phyloP scores from a whole-genome alignment of 208 protist genomes.

The Trichomonas vaginalis region DNA sequence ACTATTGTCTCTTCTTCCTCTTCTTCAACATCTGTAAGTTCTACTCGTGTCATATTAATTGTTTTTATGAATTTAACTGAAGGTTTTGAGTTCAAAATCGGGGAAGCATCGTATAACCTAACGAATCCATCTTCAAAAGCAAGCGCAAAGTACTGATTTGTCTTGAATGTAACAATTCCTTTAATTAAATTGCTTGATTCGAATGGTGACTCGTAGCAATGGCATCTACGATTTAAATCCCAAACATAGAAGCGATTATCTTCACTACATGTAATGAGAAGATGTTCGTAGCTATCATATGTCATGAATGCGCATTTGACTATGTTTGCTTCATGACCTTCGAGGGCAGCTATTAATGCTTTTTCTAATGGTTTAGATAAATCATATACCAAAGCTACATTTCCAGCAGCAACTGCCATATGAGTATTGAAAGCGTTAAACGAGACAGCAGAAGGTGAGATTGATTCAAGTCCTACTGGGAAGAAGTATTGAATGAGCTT shows the following conservation, averaged over 20 bases:
- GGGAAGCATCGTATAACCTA: neutral
- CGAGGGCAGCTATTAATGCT: neutral
- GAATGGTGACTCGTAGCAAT: neutral
- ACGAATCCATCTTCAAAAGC: slow-evolving; percentile 13
- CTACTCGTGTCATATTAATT: neutral
- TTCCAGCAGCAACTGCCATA: neutral
- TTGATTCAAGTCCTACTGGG: neutral
- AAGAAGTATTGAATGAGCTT: neutral
- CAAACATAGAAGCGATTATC: neutral
- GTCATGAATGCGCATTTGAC: neutral
- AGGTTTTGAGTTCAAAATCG: neutral
- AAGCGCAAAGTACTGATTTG: neutral
- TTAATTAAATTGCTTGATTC: neutral
- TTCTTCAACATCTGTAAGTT: neutral
- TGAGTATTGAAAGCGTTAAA: neutral
- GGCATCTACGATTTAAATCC: neutral
- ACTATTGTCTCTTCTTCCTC: neutral
- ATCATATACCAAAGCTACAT: neutral
- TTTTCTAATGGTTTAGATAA: neutral
- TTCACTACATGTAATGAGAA: neutral
- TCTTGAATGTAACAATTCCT: neutral
- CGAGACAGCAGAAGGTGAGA: neutral
- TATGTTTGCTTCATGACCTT: neutral
- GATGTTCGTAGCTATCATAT: neutral
- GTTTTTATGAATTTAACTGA: neutral